Evolutionary conservation across 768 basidiomycete species (phyloP), one percentile per base, ranked within the genome.

Genomic region (Mycena vitilis): DNA sequence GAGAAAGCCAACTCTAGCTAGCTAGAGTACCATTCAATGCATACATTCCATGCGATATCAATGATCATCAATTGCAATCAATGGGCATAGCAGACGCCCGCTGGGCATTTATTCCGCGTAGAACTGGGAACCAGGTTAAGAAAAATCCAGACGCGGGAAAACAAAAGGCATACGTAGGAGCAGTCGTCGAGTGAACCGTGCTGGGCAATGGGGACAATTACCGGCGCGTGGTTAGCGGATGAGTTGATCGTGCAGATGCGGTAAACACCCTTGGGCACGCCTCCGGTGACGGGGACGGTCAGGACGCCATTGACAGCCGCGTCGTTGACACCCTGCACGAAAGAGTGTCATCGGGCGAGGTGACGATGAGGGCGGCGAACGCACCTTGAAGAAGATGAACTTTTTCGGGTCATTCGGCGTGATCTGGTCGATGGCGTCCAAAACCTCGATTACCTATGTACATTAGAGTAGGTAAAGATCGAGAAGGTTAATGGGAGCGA

Each of bases 241-340:
- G 83, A 73, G 74, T 86, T 88, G 75, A 90, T 89, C 12, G 86
- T 84, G 68, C 85, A 83, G 20, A 90, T 74, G 63, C 84, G 80
- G 79, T 93, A 92, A 38, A 80, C 74, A 49, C 89, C 89, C n/a
- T 81, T 84, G 42, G 88, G 83, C 23, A 92, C 79, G 67, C 90
- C 90, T 25, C 76, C 77, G 2, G 82, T 79, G 42, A 93, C 87
- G 62, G 78, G 78, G 22, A 86, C 83, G 15, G 83, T 79, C 15
- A 90, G 79, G 1, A 85, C 72, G 42, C 89, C 91, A 67, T 79
- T 80, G 59, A 69, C 76, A 67, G 85, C 86, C 1, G 81, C 78
- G 20, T 68, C 78, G 69, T 87, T 83, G 73, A 88, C 73, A 34
- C 83, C n/a, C n/a, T n/a, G n/a, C n/a, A n/a, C n/a, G n/a, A n/a